A percentile compares a stretch with the other conserved stretches of the same genome.
These are phyloP conservation scores for Corinectria fuckeliana DNA, from an alignment of 2,329 filamentous ascomycete genomes.

Conservation along the genomic window DNA sequence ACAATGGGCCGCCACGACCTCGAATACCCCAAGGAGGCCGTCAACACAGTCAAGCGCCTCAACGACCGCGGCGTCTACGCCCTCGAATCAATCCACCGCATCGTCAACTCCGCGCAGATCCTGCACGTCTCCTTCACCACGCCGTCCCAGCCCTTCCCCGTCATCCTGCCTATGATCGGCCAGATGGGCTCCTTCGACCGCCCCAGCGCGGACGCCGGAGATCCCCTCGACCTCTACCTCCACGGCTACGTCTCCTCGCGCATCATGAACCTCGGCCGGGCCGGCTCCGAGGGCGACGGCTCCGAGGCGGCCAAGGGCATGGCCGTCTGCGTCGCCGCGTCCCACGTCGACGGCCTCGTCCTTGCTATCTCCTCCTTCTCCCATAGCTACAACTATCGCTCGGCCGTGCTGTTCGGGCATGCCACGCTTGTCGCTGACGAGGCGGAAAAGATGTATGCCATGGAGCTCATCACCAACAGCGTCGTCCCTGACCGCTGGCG, in stretches of 20 bases:
- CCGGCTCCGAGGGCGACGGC: constrained; percentile 15
- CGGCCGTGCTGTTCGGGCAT: constrained; percentile 77
- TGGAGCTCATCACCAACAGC: constrained; percentile 78
- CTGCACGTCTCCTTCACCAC: constrained; percentile 81
- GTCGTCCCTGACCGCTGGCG: constrained; percentile 74
- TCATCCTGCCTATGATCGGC: constrained; percentile 84
- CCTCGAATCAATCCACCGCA: constrained; percentile 72
- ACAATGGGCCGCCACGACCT: constrained; percentile 50
- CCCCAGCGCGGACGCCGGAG: constrained; percentile 64
- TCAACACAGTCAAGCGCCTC: constrained; percentile 72
- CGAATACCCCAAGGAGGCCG: constrained; percentile 67
- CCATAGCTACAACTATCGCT: constrained; percentile 89
- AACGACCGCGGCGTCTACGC: constrained; percentile 73
- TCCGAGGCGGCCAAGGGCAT: constrained; percentile 62
- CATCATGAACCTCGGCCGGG: constrained; percentile 69
- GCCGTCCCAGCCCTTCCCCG: constrained; percentile 71
- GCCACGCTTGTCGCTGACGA: constrained; percentile 70
- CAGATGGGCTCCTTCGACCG: constrained; percentile 76
- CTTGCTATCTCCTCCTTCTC: constrained; percentile 80
- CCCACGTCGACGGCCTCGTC: constrained; percentile 79
- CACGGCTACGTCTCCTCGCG: constrained; percentile 85
- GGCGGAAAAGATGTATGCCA: constrained; percentile 78
- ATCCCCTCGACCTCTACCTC: constrained; percentile 78
- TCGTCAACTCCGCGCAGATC: constrained; percentile 77
- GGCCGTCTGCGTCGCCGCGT: constrained; percentile 75